Conservation (phyloP, 2,329 filamentous ascomycete species). For the Aspergillus clavatus region DNA sequence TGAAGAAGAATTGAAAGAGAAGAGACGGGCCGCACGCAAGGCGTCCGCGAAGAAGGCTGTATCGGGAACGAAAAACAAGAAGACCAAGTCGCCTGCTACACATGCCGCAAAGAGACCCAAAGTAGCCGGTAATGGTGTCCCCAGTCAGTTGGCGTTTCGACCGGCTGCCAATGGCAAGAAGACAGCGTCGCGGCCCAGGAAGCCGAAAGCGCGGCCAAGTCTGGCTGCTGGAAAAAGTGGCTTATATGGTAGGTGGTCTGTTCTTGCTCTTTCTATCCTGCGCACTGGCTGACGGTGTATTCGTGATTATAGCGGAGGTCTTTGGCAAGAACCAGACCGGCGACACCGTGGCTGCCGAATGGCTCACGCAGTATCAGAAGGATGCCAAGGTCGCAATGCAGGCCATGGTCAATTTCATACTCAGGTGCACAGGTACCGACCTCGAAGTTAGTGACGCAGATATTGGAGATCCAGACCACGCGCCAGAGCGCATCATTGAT, state of each 20-base stretch:
- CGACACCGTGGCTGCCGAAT: constrained; percentile 54
- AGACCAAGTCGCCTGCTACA: constrained; percentile 19
- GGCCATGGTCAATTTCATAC: constrained; percentile 58
- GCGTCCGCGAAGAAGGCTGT: constrained; percentile 29
- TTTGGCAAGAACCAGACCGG: constrained; percentile 52
- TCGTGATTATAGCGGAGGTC: constrained; percentile 53
- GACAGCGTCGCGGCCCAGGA: constrained; percentile 45
- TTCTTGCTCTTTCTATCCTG: not conserved
- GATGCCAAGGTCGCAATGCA: constrained; percentile 52
- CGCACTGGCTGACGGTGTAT: constrained; percentile 20
- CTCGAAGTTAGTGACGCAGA: constrained; percentile 74
- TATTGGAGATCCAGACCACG: constrained; percentile 84
- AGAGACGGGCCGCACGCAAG: constrained; percentile 34
- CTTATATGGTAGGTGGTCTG: constrained; percentile 49
- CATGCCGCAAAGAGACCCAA: constrained; percentile 52
- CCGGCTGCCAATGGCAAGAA: constrained; percentile 44
- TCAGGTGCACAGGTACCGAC: constrained; percentile 71
- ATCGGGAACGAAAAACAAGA: constrained; percentile 37
- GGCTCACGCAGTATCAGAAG: constrained; percentile 54
- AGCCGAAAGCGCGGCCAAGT: constrained; percentile 49
- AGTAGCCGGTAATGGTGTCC: constrained; percentile 46
- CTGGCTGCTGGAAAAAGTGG: constrained; percentile 51
- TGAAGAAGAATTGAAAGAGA: constrained; percentile 48
- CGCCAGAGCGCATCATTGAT: constrained; percentile 69
- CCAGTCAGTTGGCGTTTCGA: constrained; percentile 51